These are phyloP conservation scores for Carex pumila DNA, from an alignment of 176 grass and related monocot species.

Conservation along the genomic window DNA sequence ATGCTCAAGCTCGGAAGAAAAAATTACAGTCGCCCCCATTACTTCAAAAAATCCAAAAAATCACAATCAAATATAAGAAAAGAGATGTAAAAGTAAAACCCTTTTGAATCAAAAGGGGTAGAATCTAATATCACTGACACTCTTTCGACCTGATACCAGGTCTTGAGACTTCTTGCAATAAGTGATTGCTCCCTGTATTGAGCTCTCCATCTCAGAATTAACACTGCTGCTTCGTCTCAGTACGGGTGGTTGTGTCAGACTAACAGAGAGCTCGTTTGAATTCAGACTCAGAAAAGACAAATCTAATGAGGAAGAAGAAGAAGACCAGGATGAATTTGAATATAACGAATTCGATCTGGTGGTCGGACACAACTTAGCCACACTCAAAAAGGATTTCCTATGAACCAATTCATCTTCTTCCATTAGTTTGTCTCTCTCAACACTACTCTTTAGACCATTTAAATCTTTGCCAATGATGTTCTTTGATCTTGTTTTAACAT, in stretches of 20 bases:
- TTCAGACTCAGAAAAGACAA: conserved; percentile 47
- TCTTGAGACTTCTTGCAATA: conserved; percentile 96
- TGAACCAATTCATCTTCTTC: conserved; percentile 38
- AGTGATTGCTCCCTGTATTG: conserved; percentile 81
- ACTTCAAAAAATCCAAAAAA: neutral
- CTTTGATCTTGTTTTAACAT: conserved; percentile 37
- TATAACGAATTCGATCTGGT: conserved; percentile 39
- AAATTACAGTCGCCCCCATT: neutral
- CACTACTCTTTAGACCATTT: neutral
- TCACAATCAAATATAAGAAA: neutral
- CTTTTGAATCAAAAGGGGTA: neutral
- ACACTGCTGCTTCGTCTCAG: conserved; percentile 81
- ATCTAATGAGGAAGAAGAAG: conserved; percentile 32
- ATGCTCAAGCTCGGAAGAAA: neutral
- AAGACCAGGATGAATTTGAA: conserved; percentile 11
- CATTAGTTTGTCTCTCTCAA: conserved; percentile 9
- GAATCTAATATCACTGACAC: conserved; percentile 58
- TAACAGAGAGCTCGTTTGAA: conserved; percentile 37
- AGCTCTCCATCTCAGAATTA: conserved; percentile 73
- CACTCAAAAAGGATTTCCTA: conserved; percentile 78
- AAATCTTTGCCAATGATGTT: conserved; percentile 48
- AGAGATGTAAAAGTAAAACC: neutral
- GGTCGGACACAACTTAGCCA: conserved; percentile 31
- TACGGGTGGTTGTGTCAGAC: conserved; percentile 17
- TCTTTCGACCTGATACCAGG: conserved; percentile 55